Conservation (phyloP, 169 alveolate species). For the Cryptosporidium xiaoi region DNA sequence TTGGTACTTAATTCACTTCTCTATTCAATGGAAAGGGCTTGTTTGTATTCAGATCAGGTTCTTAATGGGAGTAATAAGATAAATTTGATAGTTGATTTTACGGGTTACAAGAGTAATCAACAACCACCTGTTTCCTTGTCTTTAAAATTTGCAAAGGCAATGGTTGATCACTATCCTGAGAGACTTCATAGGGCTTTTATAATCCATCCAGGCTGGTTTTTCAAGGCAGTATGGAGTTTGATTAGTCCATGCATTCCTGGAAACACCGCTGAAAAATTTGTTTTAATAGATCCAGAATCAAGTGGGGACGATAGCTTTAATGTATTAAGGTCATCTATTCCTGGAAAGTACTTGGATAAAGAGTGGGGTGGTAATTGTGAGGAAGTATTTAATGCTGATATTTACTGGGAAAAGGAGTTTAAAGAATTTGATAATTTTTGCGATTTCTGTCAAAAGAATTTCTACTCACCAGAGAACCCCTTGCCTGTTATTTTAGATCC, state of each 20-base stretch:
- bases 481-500: slow-evolving; percentile 51
- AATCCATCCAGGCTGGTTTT: slow-evolving; percentile 68
- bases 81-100: slow-evolving; percentile 63
- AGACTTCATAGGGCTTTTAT: slow-evolving; percentile 65
- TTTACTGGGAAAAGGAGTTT: slow-evolving; percentile 59
- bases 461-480: slow-evolving; percentile 38
- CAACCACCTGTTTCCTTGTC: slow-evolving; percentile 74
- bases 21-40: slow-evolving; percentile 71
- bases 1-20: slow-evolving; percentile 55
- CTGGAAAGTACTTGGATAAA: slow-evolving; percentile 34
- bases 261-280: slow-evolving; percentile 70
- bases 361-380: slow-evolving; percentile 73
- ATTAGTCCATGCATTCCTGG: slow-evolving; percentile 74
- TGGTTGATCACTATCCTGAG: slow-evolving; percentile 74
- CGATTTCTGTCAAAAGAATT: slow-evolving; percentile 60
- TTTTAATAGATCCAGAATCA: slow-evolving; percentile 65
- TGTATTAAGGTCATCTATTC: slow-evolving; percentile 8
- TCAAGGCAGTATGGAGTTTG: slow-evolving; percentile 72
- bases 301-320: slow-evolving; percentile 43
- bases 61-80: slow-evolving; percentile 31
- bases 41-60: slow-evolving; percentile 53
- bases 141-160: slow-evolving; percentile 72
- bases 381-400: slow-evolving; percentile 55
- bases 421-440: slow-evolving; percentile 41
- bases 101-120: slow-evolving; percentile 66